Evolutionary conservation across 2,329 filamentous ascomycete genomes (phyloP), one percentile per base, ranked within the genome.

Genomic region (Trichoderma sp.): DNA sequence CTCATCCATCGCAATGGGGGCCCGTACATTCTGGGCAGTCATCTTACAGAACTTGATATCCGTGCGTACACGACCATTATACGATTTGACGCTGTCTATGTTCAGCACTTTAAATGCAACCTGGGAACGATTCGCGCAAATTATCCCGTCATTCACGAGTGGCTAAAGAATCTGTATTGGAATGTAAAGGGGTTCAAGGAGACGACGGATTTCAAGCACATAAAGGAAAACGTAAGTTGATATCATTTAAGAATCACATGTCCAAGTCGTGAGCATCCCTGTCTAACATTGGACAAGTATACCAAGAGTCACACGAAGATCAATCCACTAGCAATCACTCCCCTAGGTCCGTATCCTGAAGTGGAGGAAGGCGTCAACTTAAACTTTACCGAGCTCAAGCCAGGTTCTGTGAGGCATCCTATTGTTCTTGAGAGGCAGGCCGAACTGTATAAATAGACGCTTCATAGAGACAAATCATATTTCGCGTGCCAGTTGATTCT

Each of bases 101-200:
- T 90, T 43, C 86, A 89, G 72, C 86, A 90, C 66, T 90, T 91
- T 77, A 83, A 85, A 73, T 90, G 88, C 73, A 90, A 91, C 71
- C 76, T 90, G 26, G 87, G 84, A 73, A 89, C 86, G 75, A 87
- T 91, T 67, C 81, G 88, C 1, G 83, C 87, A 72, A 87, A 89
- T 73, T 90, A 88, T 75, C 91, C 90, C 4, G 81, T 84, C 46
- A 80, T 92, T 59, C 89, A 93, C 75, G 84, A 83, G 69, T 93
- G 90, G 91, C 70, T 93, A 69, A 82, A 89, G 63, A 83, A 87
- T 69, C 77, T 93, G 65, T 94, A 93, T 76, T 93, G 91, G 90
- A 89, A 92, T 72, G 74, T 76, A 1, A 73, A 73, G 6, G 79
- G 78, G 5, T 73, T 87, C 70, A 82, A 76, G 68, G 85, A 87